Base-by-base conservation (phyloP, 2,329 filamentous ascomycete genomes). In the Phaeoacremonium minimum region DNA sequence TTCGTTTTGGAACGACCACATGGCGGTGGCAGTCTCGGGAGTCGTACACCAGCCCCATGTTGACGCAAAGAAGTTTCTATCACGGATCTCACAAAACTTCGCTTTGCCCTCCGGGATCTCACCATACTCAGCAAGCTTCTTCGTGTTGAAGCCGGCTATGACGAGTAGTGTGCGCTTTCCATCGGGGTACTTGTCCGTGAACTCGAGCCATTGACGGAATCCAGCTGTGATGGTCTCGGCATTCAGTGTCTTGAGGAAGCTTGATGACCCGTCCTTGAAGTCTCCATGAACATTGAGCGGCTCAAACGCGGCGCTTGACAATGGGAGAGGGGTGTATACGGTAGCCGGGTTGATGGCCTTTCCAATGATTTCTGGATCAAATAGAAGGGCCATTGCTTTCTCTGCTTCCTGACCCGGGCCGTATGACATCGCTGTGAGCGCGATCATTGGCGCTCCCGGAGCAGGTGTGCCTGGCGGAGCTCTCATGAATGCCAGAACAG, bases 391-490 rank as follows among this genome's bases (percentile, higher is more conserved):
- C 0, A 46, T 40, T 11, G 41, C 47, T 15, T 37, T 36, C 30
- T 60, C 54, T 0, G 50, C 57, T 1, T 53, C 42, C 1, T 22
- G 28, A 4, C 32, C 15, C 0, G 54, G 44, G 2, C 60, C 60
- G 26, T 28, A 28, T 20, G 19, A 35, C 4, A 41, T 45, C 4
- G 47, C 22, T 3, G 22, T 26, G 22, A 62, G 32, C 3, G 58
- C 35, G 2, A 59, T 36, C 6, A 60, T 46, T 0, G 60, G 59
- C 1, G 46, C 36, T 2, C 55, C 55, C 3, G 56, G 48, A 0
- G 38, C 35, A 2, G 56, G 57, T 2, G 54, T 48, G 1, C 45
- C 52, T 0, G 60, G 53, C 2, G 58, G 59, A 4, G 49, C 49
- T 26, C 58, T 49, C 4, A 46, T 32, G 28, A 56, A 58, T 1